Evolutionary conservation across 768 basidiomycete species (phyloP).

Genomic region (Collybia sordida): DNA sequence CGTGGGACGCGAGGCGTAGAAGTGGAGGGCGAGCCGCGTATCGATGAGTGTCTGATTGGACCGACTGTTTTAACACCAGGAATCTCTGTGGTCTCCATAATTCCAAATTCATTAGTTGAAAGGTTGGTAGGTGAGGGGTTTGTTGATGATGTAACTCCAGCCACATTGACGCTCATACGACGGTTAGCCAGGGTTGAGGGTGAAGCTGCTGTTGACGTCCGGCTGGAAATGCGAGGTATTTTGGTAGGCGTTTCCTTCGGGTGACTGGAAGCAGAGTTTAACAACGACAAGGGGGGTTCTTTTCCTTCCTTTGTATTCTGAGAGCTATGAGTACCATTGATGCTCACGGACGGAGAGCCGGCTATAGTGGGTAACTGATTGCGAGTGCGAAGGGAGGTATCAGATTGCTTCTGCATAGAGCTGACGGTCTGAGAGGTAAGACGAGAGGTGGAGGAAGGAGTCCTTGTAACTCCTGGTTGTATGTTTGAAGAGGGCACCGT

Average conservation of each 20-base stretch:
- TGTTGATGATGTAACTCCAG: constrained; percentile 48
- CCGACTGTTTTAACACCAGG: constrained; percentile 42
- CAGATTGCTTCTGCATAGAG: constrained; percentile 86
- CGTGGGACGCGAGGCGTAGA: constrained; percentile 65
- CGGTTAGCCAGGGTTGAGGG: constrained; percentile 59
- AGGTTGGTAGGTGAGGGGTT: constrained; percentile 63
- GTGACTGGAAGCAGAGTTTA: constrained; percentile 50
- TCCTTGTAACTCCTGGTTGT: constrained; percentile 27
- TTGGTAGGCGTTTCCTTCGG: constrained; percentile 89
- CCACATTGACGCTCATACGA: constrained; percentile 64
- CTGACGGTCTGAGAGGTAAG: constrained; percentile 81
- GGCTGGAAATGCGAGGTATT: constrained; percentile 90
- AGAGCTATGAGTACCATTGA: constrained; percentile 45
- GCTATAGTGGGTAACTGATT: constrained; percentile 88
- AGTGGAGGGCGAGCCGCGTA: constrained; percentile 62
- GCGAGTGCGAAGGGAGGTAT: constrained; percentile 73
- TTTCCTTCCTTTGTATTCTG: constrained; percentile 53
- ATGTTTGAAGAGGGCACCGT: constrained; percentile 44
- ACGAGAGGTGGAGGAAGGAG: constrained; percentile 51
- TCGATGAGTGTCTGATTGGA: constrained; percentile 49
- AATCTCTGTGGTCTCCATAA: constrained; percentile 63
- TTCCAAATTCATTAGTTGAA: constrained; percentile 75
- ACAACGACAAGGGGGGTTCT: constrained; percentile 53
- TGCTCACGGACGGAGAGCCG: constrained; percentile 87
- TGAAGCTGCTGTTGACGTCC: constrained; percentile 72